phyloP scores from a whole-genome alignment of 176 grass and related monocot species.

The Eragrostis curvula region DNA sequence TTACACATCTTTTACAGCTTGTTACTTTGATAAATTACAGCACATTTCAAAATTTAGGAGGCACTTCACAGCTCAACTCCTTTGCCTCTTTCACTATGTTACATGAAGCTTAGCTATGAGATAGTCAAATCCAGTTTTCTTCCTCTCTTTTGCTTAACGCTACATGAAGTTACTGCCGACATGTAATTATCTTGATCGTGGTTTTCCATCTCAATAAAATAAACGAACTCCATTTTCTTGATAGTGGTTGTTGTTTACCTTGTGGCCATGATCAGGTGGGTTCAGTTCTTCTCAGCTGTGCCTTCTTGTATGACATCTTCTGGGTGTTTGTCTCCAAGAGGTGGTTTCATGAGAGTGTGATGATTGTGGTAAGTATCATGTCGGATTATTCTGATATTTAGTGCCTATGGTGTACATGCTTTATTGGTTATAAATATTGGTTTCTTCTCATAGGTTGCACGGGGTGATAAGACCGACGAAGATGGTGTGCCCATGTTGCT shows the following conservation, averaged over 20 bases:
- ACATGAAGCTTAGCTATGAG: too few relatives aligned
- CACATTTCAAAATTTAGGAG: too few relatives aligned
- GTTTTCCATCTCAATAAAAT: not conserved
- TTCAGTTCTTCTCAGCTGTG: conserved; percentile 86
- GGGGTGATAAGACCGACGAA: conserved; percentile 88
- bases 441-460: conserved; percentile 65
- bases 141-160: too few relatives aligned
- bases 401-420: not conserved
- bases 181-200: too few relatives aligned
- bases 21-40: too few relatives aligned
- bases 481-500: conserved; percentile 97
- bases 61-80: too few relatives aligned
- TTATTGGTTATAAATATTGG: conserved; percentile 24
- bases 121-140: too few relatives aligned
- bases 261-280: conserved; percentile 65
- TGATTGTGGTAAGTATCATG: conserved; percentile 83
- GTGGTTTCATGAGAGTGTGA: conserved; percentile 96
- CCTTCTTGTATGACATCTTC: conserved; percentile 98
- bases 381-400: not conserved
- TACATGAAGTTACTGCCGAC: not conserved
- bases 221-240: not conserved
- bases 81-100: too few relatives aligned
- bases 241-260: conserved; percentile 21
- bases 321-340: conserved; percentile 96
- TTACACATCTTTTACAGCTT: not conserved